A percentile compares a stretch with the other conserved stretches of the same genome.
Evolutionary conservation across 1,284 basidiomycete species (phyloP).

Genomic region (Takashimella tepidaria): DNA sequence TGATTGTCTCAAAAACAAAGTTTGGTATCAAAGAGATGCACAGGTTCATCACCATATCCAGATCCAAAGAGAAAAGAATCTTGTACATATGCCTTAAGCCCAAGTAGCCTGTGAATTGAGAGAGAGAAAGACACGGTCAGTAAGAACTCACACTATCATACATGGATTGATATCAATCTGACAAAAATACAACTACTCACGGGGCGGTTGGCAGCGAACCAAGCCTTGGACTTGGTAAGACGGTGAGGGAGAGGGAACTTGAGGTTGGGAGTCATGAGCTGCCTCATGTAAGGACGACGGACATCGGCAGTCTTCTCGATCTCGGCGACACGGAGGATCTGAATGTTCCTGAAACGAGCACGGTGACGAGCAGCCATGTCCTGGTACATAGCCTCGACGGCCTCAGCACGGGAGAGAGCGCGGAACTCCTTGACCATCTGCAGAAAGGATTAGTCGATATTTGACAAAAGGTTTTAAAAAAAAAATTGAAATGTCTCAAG

Average conservation of each 20-base stretch:
- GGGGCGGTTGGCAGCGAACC: conserved; percentile 50
- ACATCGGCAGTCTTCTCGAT: conserved; percentile 87
- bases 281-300: conserved; percentile 88
- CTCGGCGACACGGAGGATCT: conserved; percentile 55
- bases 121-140: no score
- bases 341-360: conserved; percentile 95
- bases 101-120: conserved; percentile 29
- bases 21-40: conserved; percentile 17
- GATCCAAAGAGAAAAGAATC: conserved; percentile 14
- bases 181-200: conserved; percentile 12
- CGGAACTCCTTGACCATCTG: conserved; percentile 83
- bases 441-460: conserved; percentile 9
- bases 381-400: conserved; percentile 96
- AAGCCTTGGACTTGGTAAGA: conserved; percentile 48
- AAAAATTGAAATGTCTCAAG: neutral
- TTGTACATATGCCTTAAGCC: conserved; percentile 32
- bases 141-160: no score
- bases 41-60: conserved; percentile 33
- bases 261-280: conserved; percentile 82
- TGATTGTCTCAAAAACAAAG: no score
- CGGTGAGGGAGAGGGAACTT: conserved; percentile 99
- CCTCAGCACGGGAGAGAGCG: conserved; percentile 88
- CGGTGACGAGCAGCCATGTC: conserved; percentile 99
- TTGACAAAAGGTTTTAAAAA: neutral
- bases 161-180: no score